Evolutionary conservation across 2,329 filamentous ascomycete species (phyloP).

Genomic region (Lachnellula cervina): DNA sequence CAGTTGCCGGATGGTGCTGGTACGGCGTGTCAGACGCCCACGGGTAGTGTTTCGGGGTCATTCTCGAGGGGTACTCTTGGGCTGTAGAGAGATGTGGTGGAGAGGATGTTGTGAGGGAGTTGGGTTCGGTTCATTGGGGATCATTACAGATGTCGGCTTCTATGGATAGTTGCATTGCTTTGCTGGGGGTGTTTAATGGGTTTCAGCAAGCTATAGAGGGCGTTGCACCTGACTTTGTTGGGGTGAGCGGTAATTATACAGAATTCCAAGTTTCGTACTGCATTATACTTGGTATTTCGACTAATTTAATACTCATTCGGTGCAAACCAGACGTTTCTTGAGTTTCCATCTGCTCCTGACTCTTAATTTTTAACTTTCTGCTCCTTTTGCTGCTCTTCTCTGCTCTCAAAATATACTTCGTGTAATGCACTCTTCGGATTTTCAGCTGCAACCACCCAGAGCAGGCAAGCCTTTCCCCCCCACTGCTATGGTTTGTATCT

Average conservation of each 20-base stretch:
- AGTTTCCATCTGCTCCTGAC: no score
- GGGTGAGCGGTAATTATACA: no score
- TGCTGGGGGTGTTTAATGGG: background rate
- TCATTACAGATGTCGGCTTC: background rate
- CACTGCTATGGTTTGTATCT: background rate
- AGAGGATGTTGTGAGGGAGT: background rate
- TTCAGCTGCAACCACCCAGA: background rate
- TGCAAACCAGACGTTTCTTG: no score
- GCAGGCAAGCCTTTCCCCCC: background rate
- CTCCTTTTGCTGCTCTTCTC: background rate
- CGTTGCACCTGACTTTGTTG: background rate
- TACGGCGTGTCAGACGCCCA: background rate
- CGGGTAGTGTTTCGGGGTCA: background rate
- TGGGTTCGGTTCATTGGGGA: background rate
- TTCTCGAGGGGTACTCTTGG: background rate
- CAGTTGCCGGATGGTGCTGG: background rate
- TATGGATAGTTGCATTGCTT: background rate
- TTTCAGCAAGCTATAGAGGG: background rate
- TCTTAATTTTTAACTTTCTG: conserved; percentile 6
- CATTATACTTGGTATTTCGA: no score
- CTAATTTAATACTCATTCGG: no score
- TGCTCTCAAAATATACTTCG: no score
- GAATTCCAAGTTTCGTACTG: no score
- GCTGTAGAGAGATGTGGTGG: background rate
- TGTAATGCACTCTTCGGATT: no score